Evolutionary conservation across 768 basidiomycete species (phyloP).

Genomic region (Pleurotus salmoneostramineus): DNA sequence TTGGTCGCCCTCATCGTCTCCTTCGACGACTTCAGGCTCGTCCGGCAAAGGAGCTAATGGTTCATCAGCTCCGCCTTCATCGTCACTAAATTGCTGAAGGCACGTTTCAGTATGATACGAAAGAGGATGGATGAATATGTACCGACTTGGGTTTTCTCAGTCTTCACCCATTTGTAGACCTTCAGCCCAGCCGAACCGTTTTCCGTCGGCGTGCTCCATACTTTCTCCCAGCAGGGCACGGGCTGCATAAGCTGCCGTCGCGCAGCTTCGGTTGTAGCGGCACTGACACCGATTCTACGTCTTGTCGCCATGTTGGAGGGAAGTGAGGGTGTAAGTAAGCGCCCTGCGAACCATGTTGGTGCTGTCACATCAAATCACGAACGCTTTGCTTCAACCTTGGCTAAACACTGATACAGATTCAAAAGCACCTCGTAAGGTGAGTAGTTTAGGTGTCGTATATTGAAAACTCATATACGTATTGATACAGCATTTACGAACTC

Average conservation of each 20-base stretch:
- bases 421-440: too few relatives aligned
- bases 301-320: conserved; percentile 56
- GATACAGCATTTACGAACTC: not conserved
- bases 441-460: not conserved
- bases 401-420: too few relatives aligned
- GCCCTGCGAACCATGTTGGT: not conserved
- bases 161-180: conserved; percentile 76
- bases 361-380: too few relatives aligned
- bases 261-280: conserved; percentile 75
- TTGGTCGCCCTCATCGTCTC: conserved; percentile 73
- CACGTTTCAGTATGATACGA: too few relatives aligned
- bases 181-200: conserved; percentile 53
- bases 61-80: conserved; percentile 76
- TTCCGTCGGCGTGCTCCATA: conserved; percentile 57
- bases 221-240: conserved; percentile 83
- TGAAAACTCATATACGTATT: not conserved
- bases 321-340: not conserved
- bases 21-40: conserved; percentile 73
- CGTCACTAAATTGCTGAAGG: conserved; percentile 80
- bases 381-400: too few relatives aligned
- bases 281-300: conserved; percentile 73
- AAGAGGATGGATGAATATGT: not conserved
- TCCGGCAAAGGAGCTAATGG: conserved; percentile 77
- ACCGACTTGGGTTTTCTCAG: conserved; percentile 72
- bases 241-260: conserved; percentile 86